Evolutionary conservation across 345 rosid genomes (phyloP), one percentile per base, ranked within the genome.

Genomic region (Salix arbutifolia): DNA sequence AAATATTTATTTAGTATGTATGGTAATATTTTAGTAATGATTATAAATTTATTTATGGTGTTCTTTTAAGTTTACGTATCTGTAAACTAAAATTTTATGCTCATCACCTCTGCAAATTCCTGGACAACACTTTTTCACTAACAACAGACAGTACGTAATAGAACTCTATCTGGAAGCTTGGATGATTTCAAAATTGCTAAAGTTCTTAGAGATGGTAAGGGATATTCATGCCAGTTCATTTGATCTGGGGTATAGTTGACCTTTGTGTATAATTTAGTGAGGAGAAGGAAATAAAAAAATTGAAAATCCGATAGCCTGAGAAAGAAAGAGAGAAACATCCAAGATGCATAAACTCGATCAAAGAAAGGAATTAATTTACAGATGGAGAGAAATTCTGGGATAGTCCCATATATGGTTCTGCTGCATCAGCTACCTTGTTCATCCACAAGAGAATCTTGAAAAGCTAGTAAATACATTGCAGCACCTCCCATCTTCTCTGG

Each of bases 401-500:
- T 52, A 19, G 58, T 4, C 58, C 19, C 21, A 50, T 2, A 50
- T 7, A 19, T 7, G 60, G 11, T 53, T 53, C 9, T 53, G 11
- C 25, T 19, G 1, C 64, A 3, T 58, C 26, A 58, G 64, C 28
- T 23, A 58, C 0, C 64, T 58, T 23, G 64, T n/a, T 58, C 64
- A 23, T 10, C 64, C 28, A 9, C 23, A 12, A 25, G 28, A 23
- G 28, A 58, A 10, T 58, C 64, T n/a, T 58, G 28, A 58, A 3
- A 25, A 58, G 28, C 64, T n/a, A 58, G 2, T 23, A 58, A 8
- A 23, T 9, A 58, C 16, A 58, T 58, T 23, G 25, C 64, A 58
- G 53, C 25, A 66, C 42, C 23, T 33, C 40, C 58, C 5, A 75
- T 13, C 3, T 73, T 79, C 26, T 69, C 48, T 2, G 87, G 87